A percentile compares a stretch with the other conserved stretches of the same genome.
These are phyloP conservation scores for Dorcoceras hygrometricum DNA, from an alignment of 257 asterid genomes.

Conservation along the genomic window DNA sequence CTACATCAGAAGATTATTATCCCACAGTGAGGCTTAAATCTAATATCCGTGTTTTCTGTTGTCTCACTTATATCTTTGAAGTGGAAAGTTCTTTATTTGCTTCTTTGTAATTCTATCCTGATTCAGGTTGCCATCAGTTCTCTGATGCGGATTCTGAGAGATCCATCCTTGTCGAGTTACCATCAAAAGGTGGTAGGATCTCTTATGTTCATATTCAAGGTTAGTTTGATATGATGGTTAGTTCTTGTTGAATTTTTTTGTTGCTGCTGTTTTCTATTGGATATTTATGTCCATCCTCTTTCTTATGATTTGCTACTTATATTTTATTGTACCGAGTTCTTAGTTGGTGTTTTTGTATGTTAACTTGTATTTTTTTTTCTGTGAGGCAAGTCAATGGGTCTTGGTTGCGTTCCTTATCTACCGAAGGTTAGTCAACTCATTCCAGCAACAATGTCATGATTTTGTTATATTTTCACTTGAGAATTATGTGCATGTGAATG, in stretches of 20 bases:
- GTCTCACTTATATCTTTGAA: conserved; percentile 11
- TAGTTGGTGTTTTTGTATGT: conserved; percentile 20
- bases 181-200: conserved; percentile 98
- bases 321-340: conserved; percentile 17
- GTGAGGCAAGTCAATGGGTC: conserved; percentile 89
- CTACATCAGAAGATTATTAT: conserved; percentile 95
- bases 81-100: conserved; percentile 18
- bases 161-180: conserved; percentile 93
- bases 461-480: conserved; percentile 6
- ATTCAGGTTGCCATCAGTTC: conserved; percentile 95
- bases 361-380: conserved; percentile 33
- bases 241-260: conserved; percentile 8
- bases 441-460: conserved; percentile 7
- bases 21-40: conserved; percentile 71
- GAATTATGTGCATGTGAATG: conserved; percentile 14
- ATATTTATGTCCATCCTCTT: conserved; percentile 10
- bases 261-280: conserved; percentile 11
- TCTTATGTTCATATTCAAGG: conserved; percentile 98
- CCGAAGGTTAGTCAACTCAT: conserved; percentile 81
- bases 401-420: conserved; percentile 95
- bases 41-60: conserved; percentile 22
- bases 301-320: conserved; percentile 19
- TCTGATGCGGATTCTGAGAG: conserved; percentile 95
- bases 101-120: conserved; percentile 25
- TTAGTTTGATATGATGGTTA: conserved; percentile 30